Evolutionary conservation across 2,329 filamentous ascomycete species (phyloP), one percentile per base, ranked within the genome.

Genomic region (Aaosphaeria arxii): DNA sequence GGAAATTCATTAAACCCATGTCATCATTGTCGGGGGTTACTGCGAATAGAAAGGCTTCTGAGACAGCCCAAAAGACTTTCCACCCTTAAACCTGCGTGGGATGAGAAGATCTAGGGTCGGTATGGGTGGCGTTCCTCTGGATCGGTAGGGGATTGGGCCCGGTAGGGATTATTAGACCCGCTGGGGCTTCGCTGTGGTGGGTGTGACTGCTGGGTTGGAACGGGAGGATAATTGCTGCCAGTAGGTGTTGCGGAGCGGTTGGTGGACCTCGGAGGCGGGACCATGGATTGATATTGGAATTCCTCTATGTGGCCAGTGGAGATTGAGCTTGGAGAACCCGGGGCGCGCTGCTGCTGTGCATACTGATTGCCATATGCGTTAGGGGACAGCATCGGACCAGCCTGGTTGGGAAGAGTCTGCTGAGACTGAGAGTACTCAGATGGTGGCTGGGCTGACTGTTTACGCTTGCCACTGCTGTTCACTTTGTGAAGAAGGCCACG

Each of bases 401-500:
- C 39, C 41, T 53, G 53, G 11, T 44, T 44, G 9, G 44, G 31
- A 9, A 47, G 43, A 6, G 30, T 30, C 0, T 46, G 31, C 5
- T 40, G 7, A 36, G 9, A 9, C 7, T 36, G 7, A n/a, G 7
- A 36, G 33, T 36, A 36, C 7, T 36, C 33, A 9, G 33, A 36
- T n/a, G 33, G 9, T 17, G 45, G 24, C 5, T 33, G 11, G 11
- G 39, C 31, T 7, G 9, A 38, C 24, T 63, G 62, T 45, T 65
- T 70, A 47, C 75, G 67, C 59, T 74, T 75, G 30, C 76, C 76
- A 7, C 60, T 61, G 5, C 71, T 75, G 62, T 66, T 74, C 40
- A 67, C 73, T 43, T 75, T 73, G 46, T 69, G 68, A 1, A 78
- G 59, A 9, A 77, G 50, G 29, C 72, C 71, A 17, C 71, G 69